Conservation (phyloP, 306 rosid genomes). For the Trichosanthes cucumerina region DNA sequence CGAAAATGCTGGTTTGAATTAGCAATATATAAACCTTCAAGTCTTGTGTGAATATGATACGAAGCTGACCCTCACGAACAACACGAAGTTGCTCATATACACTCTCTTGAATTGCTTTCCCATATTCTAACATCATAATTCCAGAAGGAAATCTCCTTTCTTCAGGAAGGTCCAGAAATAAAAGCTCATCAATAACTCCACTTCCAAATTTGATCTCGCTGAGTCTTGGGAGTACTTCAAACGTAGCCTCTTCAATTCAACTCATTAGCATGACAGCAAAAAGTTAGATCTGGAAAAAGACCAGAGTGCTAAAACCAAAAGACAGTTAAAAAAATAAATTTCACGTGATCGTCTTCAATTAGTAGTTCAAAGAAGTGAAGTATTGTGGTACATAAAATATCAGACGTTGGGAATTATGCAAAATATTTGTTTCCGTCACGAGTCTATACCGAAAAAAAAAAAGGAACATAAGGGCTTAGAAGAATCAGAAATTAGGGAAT, state of each 20-base stretch:
- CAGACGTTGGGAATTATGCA: background rate
- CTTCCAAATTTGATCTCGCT: conserved; percentile 91
- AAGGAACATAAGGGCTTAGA: background rate
- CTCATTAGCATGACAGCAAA: conserved; percentile 10
- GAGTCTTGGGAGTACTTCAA: conserved; percentile 88
- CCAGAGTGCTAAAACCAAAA: background rate
- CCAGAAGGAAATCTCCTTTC: conserved; percentile 72
- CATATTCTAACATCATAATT: conserved; percentile 79
- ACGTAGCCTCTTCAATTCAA: conserved; percentile 78
- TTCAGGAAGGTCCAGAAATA: conserved; percentile 80
- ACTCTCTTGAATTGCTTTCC: conserved; percentile 90
- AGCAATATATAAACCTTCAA: conserved; percentile 47
- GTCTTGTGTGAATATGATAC: conserved; percentile 71
- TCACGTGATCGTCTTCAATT: background rate
- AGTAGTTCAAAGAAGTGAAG: background rate
- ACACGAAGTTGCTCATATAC: conserved; percentile 96
- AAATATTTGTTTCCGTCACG: background rate
- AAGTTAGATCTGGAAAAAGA: conserved; percentile 5
- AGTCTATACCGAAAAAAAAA: background rate
- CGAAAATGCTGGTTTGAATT: background rate
- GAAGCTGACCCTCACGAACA: conserved; percentile 97
- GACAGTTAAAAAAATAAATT: background rate
- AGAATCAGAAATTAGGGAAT: background rate
- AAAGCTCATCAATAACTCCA: conserved; percentile 86
- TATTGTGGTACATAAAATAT: background rate